Percentiles rank a stretch among this genome's conserved stretches.
These are phyloP conservation scores for Deinandra increscens DNA, from an alignment of 129 eudicot genomes.

Conservation along the genomic window DNA sequence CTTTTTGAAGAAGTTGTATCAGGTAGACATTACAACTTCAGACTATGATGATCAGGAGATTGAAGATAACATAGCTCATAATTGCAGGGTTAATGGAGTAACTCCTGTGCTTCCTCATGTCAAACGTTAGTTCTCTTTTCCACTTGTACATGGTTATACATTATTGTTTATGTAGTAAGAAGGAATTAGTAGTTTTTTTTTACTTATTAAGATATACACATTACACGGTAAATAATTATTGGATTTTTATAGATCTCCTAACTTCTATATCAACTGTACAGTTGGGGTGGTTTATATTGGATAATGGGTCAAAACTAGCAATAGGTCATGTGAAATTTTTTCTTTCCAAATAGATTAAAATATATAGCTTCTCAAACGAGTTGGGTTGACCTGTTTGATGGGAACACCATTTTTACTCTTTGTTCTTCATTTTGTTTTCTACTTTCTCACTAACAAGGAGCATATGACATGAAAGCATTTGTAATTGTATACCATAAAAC, in stretches of 20 bases:
- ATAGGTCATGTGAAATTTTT: background rate
- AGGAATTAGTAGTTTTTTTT: background rate
- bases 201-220: background rate
- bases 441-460: conserved; percentile 4
- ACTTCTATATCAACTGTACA: background rate
- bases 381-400: background rate
- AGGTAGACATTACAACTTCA: conserved; percentile 84
- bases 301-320: background rate
- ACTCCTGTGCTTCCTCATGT: conserved; percentile 80
- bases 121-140: conserved; percentile 53
- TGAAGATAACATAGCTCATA: conserved; percentile 89
- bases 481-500: background rate
- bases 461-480: background rate
- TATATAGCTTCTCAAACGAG: background rate
- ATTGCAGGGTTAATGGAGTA: conserved; percentile 77
- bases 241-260: background rate
- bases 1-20: conserved; percentile 55
- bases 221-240: background rate
- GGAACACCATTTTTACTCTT: background rate
- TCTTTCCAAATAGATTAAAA: background rate
- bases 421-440: background rate
- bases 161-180: background rate
- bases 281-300: background rate
- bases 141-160: background rate
- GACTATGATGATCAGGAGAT: conserved; percentile 93